Base-by-base conservation (phyloP, 1,139 yeast genomes). In the Hemisphaericaspora lyxosophila region DNA sequence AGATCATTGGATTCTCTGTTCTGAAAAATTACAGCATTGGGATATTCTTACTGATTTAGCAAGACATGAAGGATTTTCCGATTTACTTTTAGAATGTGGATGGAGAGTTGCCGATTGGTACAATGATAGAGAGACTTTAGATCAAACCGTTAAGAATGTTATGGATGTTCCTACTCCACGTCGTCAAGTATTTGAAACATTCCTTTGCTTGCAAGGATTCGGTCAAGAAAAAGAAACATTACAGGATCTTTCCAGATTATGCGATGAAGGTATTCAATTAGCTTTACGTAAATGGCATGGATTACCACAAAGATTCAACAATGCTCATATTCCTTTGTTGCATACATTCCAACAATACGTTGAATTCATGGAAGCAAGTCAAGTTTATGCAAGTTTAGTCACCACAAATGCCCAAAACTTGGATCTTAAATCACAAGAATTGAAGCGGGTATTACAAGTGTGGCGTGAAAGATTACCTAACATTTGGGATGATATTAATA, bases 71-170 rank as follows among this genome's bases (percentile, higher is more conserved):
- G 97, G 97, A 1, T 94, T 90, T 55, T 88, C 97, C 0, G 99
- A 94, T 55, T 70, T 94, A 48, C 66, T 94, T 27, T 70, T 94
- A 19, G 99, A 94, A 62, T 94, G 99, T 72, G 98, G 97, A 32
- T 94, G 99, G 99, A 75, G 98, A 57, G 96, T 92, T 34, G 97
- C 98, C 6, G 97, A 94, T 55, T 94, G 99, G 99, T 85, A 85
- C 44, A 83, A 95, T 14, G 98, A 94, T 52, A 76, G 94, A 48
- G 98, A 90, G 45, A 92, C 97, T 0, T 70, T 94, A 34, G 97
- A 90, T 55, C 96, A 88, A 57, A 85, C 96, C 0, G 95, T 92
- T 24, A 87, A 89, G 59, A 86, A 94, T 36, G 96, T 92, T 2
- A 89, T 92, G 96, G 99, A 94, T 62, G 97, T 89, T 22, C 98